Evolutionary conservation across 768 basidiomycete species (phyloP), one percentile per base, ranked within the genome.

Genomic region (Suillus decipiens): DNA sequence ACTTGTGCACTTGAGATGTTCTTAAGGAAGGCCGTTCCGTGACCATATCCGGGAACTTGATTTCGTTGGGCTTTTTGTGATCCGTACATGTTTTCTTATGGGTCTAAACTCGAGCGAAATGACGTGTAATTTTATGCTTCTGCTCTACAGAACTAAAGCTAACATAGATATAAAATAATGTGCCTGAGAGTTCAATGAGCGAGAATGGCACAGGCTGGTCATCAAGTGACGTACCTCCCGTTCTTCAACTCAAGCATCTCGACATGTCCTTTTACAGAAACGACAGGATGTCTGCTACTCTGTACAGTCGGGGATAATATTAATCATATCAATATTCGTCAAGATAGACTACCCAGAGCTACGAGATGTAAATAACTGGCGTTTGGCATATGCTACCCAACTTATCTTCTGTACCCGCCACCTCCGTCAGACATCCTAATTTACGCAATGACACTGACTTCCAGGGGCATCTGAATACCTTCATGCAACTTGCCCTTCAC

Each of bases 211-310:
- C 8, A 17, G 17, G 22, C 9, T 6, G 34, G 60, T 34, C 51
- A 78, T 45, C 2, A 19, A 24, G 2, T 28, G 24, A 19, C 9
- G 10, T 43, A 89, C 92, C 83, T 94, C 92, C 72, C 97, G 96
- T 72, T 95, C 91, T 79, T 99, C 97, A 8, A 99, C 92, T 96
- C 96, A 99, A 2, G 96, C 95, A 66, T 91, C 86, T 7, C 97
- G n/a, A n/a, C n/a, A n/a, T n/a, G n/a, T n/a, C n/a, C n/a, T n/a
- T n/a, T n/a, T n/a, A n/a, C n/a, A n/a, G n/a, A n/a, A n/a, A n/a
- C n/a, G n/a, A n/a, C n/a, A n/a, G n/a, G n/a, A n/a, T n/a, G n/a
- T n/a, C n/a, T n/a, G n/a, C n/a, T n/a, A n/a, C n/a, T n/a, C n/a
- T n/a, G n/a, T n/a, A n/a, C n/a, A n/a, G n/a, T n/a, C n/a, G n/a